Evolutionary conservation across 179 eudicot species (phyloP).

Genomic region (Spinacia oleracea): DNA sequence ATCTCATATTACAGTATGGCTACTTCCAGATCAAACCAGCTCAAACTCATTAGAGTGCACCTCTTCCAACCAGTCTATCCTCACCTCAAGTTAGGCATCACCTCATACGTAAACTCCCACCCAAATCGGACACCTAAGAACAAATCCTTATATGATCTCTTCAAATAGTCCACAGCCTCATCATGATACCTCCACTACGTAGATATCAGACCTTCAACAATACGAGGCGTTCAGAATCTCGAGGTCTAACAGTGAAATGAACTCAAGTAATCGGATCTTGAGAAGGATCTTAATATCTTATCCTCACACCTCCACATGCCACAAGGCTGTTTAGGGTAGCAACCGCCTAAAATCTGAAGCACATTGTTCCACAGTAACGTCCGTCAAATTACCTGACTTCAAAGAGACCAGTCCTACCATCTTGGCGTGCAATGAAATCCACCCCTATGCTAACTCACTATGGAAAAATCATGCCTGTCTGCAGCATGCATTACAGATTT

Average conservation of each 20-base stretch:
- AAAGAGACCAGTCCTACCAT: not conserved
- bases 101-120: too few species aligned
- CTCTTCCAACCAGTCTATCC: not conserved
- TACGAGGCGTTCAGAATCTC: not conserved
- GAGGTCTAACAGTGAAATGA: not conserved
- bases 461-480: not conserved
- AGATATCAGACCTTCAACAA: not conserved
- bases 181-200: not conserved
- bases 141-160: not conserved
- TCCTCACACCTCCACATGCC: not conserved
- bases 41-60: not conserved
- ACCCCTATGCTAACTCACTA: not conserved
- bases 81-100: not conserved
- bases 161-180: not conserved
- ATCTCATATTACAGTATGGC: not conserved
- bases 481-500: not conserved
- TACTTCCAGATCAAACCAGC: not conserved
- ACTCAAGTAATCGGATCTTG: not conserved
- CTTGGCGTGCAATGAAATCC: not conserved
- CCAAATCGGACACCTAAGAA: not conserved
- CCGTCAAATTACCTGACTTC: too few species aligned
- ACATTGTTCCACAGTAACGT: not conserved
- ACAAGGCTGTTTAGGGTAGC: not conserved
- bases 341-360: not conserved
- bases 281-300: not conserved